A percentile compares a stretch with the other conserved stretches of the same genome.
Conservation (phyloP, 1,284 basidiomycete species). For the Apiotrichum brassicae region DNA sequence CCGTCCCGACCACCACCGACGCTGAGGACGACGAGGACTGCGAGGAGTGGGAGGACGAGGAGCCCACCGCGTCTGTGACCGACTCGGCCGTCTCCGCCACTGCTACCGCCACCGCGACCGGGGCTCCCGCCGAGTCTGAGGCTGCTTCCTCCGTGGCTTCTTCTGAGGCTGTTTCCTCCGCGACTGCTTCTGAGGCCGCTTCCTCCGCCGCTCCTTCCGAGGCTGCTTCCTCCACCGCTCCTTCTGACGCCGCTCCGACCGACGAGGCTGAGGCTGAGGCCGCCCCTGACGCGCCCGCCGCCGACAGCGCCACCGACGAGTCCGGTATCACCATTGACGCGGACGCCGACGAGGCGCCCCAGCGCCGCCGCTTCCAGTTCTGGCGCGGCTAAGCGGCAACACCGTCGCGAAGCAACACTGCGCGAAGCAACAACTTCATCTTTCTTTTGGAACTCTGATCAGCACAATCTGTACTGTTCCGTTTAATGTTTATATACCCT, state of each 20-base stretch:
- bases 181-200: background rate
- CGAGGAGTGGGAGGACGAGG: conserved; percentile 46
- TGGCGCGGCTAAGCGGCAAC: conserved; percentile 15
- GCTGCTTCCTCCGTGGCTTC: background rate
- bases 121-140: background rate
- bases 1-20: background rate
- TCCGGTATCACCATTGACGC: background rate
- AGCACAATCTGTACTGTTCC: conserved; percentile 1
- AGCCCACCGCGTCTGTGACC: conserved; percentile 53
- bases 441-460: too few species aligned
- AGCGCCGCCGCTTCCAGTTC: conserved; percentile 9
- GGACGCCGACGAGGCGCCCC: conserved; percentile 1
- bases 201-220: background rate
- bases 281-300: background rate
- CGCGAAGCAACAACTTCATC: too few species aligned
- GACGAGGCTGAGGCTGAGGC: background rate
- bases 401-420: too few species aligned
- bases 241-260: background rate
- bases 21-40: background rate
- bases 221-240: background rate
- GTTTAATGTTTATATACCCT: background rate
- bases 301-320: background rate
- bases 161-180: conserved; percentile 1
- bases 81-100: background rate
- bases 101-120: background rate